phyloP scores from a whole-genome alignment of 2,329 filamentous ascomycete genomes.

The Paraconiothyrium brasiliense region DNA sequence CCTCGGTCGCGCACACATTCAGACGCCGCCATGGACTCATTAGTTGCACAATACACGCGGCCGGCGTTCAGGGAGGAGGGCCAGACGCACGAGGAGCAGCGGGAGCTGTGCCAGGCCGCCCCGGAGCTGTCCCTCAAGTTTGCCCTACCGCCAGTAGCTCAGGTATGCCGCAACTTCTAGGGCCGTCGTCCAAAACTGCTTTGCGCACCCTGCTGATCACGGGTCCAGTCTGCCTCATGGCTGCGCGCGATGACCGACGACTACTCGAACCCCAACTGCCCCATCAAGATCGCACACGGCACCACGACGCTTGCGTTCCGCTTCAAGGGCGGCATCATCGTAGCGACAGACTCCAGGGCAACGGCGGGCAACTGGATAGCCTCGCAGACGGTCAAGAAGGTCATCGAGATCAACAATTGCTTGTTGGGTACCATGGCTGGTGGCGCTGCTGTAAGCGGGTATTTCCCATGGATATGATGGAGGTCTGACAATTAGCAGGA shows the following conservation, averaged over 20 bases:
- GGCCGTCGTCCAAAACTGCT: not conserved
- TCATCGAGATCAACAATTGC: conserved; percentile 96
- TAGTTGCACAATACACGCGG: conserved; percentile 91
- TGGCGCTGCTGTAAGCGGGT: conserved; percentile 79
- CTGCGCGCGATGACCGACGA: conserved; percentile 97
- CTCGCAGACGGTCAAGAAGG: conserved; percentile 99
- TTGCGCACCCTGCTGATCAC: conserved; percentile 15
- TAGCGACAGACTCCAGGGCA: conserved; percentile 95
- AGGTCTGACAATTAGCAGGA: conserved; percentile 64
- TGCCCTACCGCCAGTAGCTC: conserved; percentile 89
- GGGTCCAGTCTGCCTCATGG: conserved; percentile 85
- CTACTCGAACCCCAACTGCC: conserved; percentile 93
- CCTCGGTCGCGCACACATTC: conserved; percentile 17
- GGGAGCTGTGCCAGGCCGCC: conserved; percentile 72
- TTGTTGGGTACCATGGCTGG: conserved; percentile 98
- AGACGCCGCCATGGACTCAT: conserved; percentile 76
- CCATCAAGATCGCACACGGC: conserved; percentile 99
- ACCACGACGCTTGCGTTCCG: conserved; percentile 98
- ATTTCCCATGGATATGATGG: not conserved
- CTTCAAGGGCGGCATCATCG: conserved; percentile 98
- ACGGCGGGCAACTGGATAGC: conserved; percentile 99
- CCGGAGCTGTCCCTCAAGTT: conserved; percentile 90
- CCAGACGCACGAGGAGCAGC: conserved; percentile 76
- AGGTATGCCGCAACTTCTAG: conserved; percentile 66
- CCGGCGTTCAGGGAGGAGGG: conserved; percentile 78